Base-by-base conservation (phyloP, 441 rosid species). In the Erodium moschatum region DNA sequence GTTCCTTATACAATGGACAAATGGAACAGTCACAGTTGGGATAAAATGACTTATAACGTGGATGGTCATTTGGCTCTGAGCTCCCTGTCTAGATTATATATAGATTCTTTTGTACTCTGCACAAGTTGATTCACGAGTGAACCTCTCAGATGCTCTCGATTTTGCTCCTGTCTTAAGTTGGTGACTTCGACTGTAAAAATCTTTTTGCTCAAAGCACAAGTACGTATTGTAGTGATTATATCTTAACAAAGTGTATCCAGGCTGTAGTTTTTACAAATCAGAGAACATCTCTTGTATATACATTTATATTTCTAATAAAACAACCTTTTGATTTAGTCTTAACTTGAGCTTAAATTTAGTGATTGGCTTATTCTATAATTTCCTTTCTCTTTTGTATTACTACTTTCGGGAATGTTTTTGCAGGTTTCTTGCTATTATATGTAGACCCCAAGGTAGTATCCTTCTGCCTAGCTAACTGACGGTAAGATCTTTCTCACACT, bases 1-100 rank as follows among this genome's bases (percentile, higher is more conserved):
- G 84, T 83, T 87, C 78, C 81, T 87, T 91, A 87, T 85, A 94
- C 92, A 76, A 83, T 83, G 85, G 87, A 83, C 87, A 77, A 78
- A 81, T 72, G 67, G 73, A 74, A 77, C 78, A 80, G 76, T 72
- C 77, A 69, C 77, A 67, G 81, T 78, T 73, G 78, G 74, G 77
- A 80, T 85, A 80, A 82, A 80, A 81, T 82, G 84, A 84, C 92
- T 83, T 72, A 70, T 81, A 75, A 77, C 72, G 66, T 73, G 77
- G 81, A 77, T 69, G 81, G 88, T 83, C 80, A 69, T 82, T 75
- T 44, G 78, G 82, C 81, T 70, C 71, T 77, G 85, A 71, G 80
- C 77, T 82, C 84, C 85, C 80, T 82, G 77, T 66, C n/a, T 50
- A n/a, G 18, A 50, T 15, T 46, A 50, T 50, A 50, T 76, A 88